phyloP scores from a whole-genome alignment of 768 basidiomycete genomes.

The Pleurotus tuoliensis region DNA sequence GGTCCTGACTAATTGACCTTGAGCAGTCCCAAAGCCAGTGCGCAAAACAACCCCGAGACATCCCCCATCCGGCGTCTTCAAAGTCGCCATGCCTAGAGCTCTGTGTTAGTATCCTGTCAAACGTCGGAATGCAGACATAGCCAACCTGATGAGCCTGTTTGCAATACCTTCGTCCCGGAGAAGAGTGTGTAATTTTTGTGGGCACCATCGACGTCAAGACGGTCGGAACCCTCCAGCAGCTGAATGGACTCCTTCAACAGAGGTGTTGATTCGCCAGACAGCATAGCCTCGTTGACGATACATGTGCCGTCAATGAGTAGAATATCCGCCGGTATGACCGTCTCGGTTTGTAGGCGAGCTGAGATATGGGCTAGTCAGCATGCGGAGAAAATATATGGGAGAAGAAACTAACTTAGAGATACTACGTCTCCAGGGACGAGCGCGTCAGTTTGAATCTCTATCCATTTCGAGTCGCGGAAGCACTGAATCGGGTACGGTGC shows the following conservation, averaged over 20 bases:
- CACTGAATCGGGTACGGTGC: constrained; percentile 84
- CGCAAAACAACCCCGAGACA: constrained; percentile 90
- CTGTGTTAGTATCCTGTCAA: neutral
- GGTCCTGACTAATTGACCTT: constrained; percentile 94
- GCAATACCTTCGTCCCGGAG: constrained; percentile 95
- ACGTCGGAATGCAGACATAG: neutral
- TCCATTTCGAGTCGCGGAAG: constrained; percentile 80
- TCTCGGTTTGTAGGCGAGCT: constrained; percentile 75
- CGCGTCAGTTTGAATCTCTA: constrained; percentile 74
- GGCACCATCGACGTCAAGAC: constrained; percentile 77
- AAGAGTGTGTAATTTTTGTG: constrained; percentile 91
- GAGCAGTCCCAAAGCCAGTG: constrained; percentile 96
- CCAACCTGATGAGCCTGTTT: constrained; percentile 59
- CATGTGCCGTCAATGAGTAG: constrained; percentile 88
- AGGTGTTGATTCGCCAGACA: constrained; percentile 97
- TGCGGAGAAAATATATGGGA: neutral
- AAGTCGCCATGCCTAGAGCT: constrained; percentile 10
- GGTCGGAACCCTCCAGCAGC: constrained; percentile 69
- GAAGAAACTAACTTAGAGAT: constrained; percentile 49
- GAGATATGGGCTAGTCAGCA: neutral
- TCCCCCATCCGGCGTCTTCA: constrained; percentile 84
- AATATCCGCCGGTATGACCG: constrained; percentile 89
- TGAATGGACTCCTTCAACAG: constrained; percentile 94
- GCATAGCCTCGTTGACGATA: constrained; percentile 99
- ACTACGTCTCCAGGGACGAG: constrained; percentile 92